Conservation (phyloP, 2,329 filamentous ascomycete species). For the Gnomoniopsis sp. region DNA sequence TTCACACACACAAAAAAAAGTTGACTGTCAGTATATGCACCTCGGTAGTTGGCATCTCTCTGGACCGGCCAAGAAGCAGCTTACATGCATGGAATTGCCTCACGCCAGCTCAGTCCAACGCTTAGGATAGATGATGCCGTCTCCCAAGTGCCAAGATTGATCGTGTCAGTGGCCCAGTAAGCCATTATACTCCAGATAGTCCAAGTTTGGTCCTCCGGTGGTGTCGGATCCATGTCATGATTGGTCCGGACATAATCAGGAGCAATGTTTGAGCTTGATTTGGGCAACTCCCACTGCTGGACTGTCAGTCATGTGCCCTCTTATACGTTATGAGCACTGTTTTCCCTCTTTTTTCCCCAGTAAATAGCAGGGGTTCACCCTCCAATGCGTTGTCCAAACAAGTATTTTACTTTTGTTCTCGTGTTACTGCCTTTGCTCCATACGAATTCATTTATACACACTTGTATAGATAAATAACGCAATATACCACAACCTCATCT, state of each 20-base stretch:
- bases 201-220: conserved; percentile 35
- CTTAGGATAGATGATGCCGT: conserved; percentile 32
- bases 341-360: too few relatives aligned
- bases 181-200: conserved; percentile 31
- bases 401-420: too few relatives aligned
- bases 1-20: conserved; percentile 22
- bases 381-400: too few relatives aligned
- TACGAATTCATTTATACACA: too few relatives aligned
- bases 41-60: conserved; percentile 31
- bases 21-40: conserved; percentile 40
- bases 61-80: conserved; percentile 43
- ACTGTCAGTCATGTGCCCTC: neutral
- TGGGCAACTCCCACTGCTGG: conserved; percentile 10
- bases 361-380: neutral
- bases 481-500: too few relatives aligned
- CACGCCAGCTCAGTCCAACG: conserved; percentile 32
- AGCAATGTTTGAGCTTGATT: conserved; percentile 2
- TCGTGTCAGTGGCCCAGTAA: conserved; percentile 34
- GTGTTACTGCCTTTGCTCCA: too few relatives aligned
- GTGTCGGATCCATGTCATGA: conserved; percentile 33
- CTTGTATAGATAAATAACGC: too few relatives aligned
- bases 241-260: conserved; percentile 21
- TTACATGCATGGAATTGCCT: conserved; percentile 13
- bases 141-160: conserved; percentile 33
- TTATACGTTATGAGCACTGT: neutral